phyloP scores from a whole-genome alignment of 345 rosid species.

The Salix arbutifolia region DNA sequence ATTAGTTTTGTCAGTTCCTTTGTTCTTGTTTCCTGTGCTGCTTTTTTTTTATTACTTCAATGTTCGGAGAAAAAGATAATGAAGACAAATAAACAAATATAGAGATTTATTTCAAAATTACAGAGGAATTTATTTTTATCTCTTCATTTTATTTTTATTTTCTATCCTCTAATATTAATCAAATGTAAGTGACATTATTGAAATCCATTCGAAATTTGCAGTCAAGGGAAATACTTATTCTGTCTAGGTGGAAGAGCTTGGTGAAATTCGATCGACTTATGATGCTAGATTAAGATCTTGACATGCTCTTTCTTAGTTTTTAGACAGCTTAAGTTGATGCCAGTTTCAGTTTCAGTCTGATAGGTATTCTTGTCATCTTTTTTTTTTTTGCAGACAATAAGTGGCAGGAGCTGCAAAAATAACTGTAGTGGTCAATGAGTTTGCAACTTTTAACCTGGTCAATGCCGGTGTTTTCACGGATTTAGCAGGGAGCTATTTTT shows the following conservation, averaged over 20 bases:
- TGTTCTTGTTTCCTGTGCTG: conserved; percentile 60
- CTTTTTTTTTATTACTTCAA: conserved; percentile 62
- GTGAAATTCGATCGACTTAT: background rate
- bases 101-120: too few relatives aligned
- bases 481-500: conserved; percentile 47
- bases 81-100: too few relatives aligned
- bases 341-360: background rate
- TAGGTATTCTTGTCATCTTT: background rate
- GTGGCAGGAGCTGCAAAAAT: conserved; percentile 61
- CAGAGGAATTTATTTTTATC: too few relatives aligned
- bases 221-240: background rate
- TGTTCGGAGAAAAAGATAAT: conserved; percentile 7
- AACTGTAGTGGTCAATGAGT: conserved; percentile 83
- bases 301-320: background rate
- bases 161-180: too few relatives aligned
- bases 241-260: background rate
- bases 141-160: too few relatives aligned
- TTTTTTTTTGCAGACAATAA: conserved; percentile 51
- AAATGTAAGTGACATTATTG: background rate
- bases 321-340: background rate
- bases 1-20: conserved; percentile 64
- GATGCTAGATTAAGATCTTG: conserved; percentile 6
- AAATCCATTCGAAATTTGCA: background rate
- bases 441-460: conserved; percentile 75
- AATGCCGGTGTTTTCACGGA: conserved; percentile 89